These are phyloP conservation scores for Corchorus capsularis DNA, from an alignment of 345 rosid genomes.

Conservation along the genomic window DNA sequence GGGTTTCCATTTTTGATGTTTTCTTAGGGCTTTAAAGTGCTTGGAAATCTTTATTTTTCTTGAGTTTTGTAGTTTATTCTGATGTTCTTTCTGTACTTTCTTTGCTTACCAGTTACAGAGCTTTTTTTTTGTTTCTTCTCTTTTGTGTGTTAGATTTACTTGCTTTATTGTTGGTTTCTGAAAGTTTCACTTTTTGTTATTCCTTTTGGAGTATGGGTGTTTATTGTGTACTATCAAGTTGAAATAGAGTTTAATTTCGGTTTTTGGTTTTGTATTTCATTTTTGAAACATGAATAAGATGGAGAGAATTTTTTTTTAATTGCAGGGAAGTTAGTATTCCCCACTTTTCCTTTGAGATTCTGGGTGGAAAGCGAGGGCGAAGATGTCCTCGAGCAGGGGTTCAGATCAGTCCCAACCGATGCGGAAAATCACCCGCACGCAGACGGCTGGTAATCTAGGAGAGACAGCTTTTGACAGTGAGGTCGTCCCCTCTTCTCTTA, in stretches of 20 bases:
- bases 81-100: neutral
- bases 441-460: slow-evolving; percentile 92
- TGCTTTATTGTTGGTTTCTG: neutral
- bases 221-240: neutral
- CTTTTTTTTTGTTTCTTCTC: neutral
- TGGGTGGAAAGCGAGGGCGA: slow-evolving; percentile 27
- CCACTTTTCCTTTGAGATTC: slow-evolving; percentile 10
- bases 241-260: neutral
- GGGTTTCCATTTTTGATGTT: neutral
- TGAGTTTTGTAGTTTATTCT: neutral
- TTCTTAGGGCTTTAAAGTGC: neutral
- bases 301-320: neutral
- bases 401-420: slow-evolving; percentile 45
- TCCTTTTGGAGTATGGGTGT: neutral
- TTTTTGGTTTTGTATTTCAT: neutral
- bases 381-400: slow-evolving; percentile 63
- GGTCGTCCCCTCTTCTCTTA: slow-evolving; percentile 93
- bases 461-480: slow-evolving; percentile 91
- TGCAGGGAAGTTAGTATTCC: slow-evolving; percentile 14
- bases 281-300: neutral
- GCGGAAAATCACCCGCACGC: slow-evolving; percentile 76
- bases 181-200: neutral
- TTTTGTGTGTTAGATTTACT: neutral
- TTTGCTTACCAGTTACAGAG: neutral
- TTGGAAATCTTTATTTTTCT: neutral